These are phyloP conservation scores for Musa troglodytarum DNA, from an alignment of 176 grass and related monocot species.

Conservation along the genomic window DNA sequence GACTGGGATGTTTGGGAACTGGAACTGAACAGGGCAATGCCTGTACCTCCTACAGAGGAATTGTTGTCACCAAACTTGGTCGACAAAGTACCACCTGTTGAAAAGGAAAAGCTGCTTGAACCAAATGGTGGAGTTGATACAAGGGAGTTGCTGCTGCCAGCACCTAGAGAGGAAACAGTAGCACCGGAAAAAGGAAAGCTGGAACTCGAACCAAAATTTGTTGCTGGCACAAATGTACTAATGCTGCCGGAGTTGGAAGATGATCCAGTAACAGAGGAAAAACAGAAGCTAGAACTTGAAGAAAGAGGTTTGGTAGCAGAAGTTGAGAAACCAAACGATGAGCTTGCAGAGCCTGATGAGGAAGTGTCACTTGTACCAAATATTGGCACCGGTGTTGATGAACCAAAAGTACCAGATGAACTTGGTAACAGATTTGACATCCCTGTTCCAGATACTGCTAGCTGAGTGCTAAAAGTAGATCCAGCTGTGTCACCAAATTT, in stretches of 20 bases:
- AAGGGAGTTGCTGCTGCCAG: background rate
- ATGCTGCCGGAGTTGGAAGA: slow-evolving; percentile 7
- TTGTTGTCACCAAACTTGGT: background rate
- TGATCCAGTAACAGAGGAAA: background rate
- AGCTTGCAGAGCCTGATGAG: background rate
- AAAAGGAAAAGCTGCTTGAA: background rate
- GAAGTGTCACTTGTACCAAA: background rate
- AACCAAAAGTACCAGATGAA: slow-evolving; percentile 1
- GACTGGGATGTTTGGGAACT: background rate
- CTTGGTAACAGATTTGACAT: no score
- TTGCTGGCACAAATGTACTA: background rate
- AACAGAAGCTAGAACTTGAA: background rate
- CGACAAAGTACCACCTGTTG: background rate
- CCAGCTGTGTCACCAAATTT: background rate
- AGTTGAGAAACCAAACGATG: slow-evolving; percentile 8
- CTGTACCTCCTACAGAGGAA: background rate
- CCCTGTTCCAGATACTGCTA: no score
- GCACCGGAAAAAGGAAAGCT: background rate
- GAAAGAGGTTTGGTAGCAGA: background rate
- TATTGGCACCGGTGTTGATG: background rate
- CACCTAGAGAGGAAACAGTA: background rate
- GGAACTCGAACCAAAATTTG: slow-evolving; percentile 7
- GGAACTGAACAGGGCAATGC: background rate
- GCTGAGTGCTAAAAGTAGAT: background rate
- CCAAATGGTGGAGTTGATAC: background rate